These are phyloP conservation scores for Pisolithus sp. DNA, from an alignment of 768 basidiomycete species.

Conservation along the genomic window DNA sequence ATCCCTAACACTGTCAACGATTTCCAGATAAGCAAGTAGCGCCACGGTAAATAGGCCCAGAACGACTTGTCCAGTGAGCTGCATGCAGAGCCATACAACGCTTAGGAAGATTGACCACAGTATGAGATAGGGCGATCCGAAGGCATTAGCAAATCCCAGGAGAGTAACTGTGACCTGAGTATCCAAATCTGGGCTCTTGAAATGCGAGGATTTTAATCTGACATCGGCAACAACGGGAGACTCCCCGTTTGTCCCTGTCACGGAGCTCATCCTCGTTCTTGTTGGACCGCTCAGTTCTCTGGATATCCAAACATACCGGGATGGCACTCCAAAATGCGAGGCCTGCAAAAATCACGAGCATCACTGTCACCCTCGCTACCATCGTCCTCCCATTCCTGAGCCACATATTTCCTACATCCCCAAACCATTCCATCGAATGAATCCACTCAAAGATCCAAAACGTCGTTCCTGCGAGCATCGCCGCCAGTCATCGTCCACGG, in stretches of 20 bases:
- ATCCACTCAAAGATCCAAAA: conserved; percentile 85
- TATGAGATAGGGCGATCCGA: conserved; percentile 80
- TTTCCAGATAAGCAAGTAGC: conserved; percentile 71
- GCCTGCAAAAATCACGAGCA: conserved; percentile 46
- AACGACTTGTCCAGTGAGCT: conserved; percentile 78
- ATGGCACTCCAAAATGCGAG: conserved; percentile 62
- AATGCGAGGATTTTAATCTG: no score
- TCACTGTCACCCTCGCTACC: conserved; percentile 52
- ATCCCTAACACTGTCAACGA: conserved; percentile 78
- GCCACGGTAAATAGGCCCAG: conserved; percentile 59
- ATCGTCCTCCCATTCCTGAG: conserved; percentile 53
- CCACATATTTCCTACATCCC: conserved; percentile 32
- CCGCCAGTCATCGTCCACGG: conserved; percentile 48
- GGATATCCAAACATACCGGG: conserved; percentile 71
- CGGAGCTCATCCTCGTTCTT: no score
- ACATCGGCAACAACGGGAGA: not conserved
- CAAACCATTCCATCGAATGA: conserved; percentile 49
- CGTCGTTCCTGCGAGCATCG: conserved; percentile 50
- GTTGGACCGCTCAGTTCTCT: conserved; percentile 9
- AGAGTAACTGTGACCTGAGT: conserved; percentile 52
- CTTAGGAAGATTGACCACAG: conserved; percentile 68
- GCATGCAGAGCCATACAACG: conserved; percentile 49
- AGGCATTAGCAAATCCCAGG: conserved; percentile 85
- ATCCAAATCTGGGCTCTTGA: conserved; percentile 15
- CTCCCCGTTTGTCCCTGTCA: conserved; percentile 15